Percentiles rank a stretch among this genome's conserved stretches.
phyloP scores from a whole-genome alignment of 345 rosid genomes.

The Gynandropsis gynandra region DNA sequence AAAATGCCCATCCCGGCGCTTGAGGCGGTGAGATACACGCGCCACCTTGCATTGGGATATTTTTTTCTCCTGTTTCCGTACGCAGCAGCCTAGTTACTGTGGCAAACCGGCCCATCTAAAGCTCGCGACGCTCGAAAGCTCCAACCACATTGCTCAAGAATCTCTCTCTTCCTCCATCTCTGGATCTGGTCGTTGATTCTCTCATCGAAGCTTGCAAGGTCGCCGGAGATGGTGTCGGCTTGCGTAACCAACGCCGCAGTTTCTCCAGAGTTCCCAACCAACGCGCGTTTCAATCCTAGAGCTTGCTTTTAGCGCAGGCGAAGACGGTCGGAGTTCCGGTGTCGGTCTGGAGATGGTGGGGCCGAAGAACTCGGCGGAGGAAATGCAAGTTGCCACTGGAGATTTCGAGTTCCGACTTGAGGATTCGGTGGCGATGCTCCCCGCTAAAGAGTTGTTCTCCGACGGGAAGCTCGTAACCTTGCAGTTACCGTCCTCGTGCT shows the following conservation, averaged over 20 bases:
- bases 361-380: constrained; percentile 16
- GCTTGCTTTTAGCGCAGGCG: constrained; percentile 47
- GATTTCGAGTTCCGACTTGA: constrained; percentile 81
- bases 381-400: constrained; percentile 26
- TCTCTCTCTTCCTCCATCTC: constrained; percentile 4
- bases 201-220: constrained; percentile 22
- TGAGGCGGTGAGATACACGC: constrained; percentile 19
- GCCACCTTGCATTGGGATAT: constrained; percentile 15
- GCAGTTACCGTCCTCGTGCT: constrained; percentile 20
- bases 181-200: constrained; percentile 24
- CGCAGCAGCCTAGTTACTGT: neutral
- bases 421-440: constrained; percentile 65
- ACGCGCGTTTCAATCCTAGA: constrained; percentile 62
- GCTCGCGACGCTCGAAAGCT: constrained; percentile 24
- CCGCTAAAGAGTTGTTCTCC: constrained; percentile 88
- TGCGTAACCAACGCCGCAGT: constrained; percentile 62
- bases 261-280: constrained; percentile 54
- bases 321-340: constrained; percentile 29
- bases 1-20: neutral
- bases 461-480: constrained; percentile 75
- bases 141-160: constrained; percentile 4
- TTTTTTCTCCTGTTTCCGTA: too few relatives aligned
- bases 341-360: constrained; percentile 11
- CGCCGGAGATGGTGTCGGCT: constrained; percentile 64
- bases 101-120: constrained; percentile 13